Evolutionary conservation across 2,329 filamentous ascomycete genomes (phyloP).

Genomic region (Zasmidium citrigriseum): DNA sequence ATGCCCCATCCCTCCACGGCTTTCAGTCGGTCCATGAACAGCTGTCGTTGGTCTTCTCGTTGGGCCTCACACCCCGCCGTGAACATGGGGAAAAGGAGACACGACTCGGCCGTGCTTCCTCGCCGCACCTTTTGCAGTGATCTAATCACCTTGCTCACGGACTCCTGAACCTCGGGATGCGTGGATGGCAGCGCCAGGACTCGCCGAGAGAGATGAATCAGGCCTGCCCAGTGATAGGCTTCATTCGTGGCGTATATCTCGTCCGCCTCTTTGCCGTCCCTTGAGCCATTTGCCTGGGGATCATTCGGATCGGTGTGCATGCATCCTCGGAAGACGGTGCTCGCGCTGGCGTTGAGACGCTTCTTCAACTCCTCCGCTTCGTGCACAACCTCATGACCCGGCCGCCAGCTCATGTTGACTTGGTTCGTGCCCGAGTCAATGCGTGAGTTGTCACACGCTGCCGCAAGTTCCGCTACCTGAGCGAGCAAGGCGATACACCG

Average conservation of each 20-base stretch:
- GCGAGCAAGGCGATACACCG: conserved; percentile 70
- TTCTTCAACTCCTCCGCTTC: conserved; percentile 62
- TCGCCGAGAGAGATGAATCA: conserved; percentile 74
- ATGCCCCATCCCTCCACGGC: conserved; percentile 73
- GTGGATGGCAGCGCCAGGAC: conserved; percentile 63
- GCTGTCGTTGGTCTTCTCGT: conserved; percentile 55
- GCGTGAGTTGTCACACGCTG: conserved; percentile 66
- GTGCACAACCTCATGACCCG: conserved; percentile 54
- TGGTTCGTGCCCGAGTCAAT: conserved; percentile 55
- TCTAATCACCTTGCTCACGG: conserved; percentile 63
- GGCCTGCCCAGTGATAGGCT: conserved; percentile 76
- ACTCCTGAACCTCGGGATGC: conserved; percentile 63
- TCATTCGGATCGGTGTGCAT: conserved; percentile 42
- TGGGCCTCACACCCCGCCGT: conserved; percentile 75
- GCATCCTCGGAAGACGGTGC: conserved; percentile 45
- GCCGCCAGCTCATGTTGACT: conserved; percentile 59
- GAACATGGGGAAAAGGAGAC: conserved; percentile 78
- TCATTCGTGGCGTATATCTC: conserved; percentile 74
- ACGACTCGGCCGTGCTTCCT: conserved; percentile 72
- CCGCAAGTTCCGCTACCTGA: conserved; percentile 70
- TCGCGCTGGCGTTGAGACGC: conserved; percentile 60
- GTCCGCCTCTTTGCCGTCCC: conserved; percentile 56
- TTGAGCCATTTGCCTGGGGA: conserved; percentile 34
- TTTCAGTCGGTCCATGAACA: conserved; percentile 66
- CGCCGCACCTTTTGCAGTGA: conserved; percentile 63